Base-by-base conservation (phyloP, 805 yeast genomes). In the Wickerhamomyces subpelliculosus region DNA sequence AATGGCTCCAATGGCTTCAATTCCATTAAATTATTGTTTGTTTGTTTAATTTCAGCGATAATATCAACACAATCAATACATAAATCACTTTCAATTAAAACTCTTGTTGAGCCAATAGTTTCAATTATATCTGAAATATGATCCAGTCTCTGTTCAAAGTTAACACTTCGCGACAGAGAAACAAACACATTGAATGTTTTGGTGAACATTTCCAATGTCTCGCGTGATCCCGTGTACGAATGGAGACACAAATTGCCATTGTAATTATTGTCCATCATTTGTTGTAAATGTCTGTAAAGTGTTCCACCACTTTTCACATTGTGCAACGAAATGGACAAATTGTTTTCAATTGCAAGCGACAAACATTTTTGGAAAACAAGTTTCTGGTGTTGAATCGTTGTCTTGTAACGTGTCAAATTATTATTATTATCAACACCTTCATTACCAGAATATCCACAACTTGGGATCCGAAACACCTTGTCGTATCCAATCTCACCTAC, bases 401-500 rank as follows among this genome's bases (percentile, higher is more conserved):
- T 89, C 42, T 70, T 67, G 40, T 72, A 73, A n/a, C 64, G 67
- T 1, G 70, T 58, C 22, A 71, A 44, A 30, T 43, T 44, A 3
- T 43, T 46, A 25, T 40, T 43, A 44, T 40, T 39, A 17, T 44
- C 35, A 2, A 24, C 35, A 13, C 31, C 39, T 21, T 35, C 41
- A 41, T 65, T 61, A 3, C 80, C 80, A 40, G 62, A 64, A 51
- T 57, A 77, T 2, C 88, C 87, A 40, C 61, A 62, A 39, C 57
- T 49, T 3, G 94, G 95, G 4, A 89, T 57, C 27, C 84, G 59
- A 52, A 85, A 84, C 23, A 75, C 52, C 56, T 80, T 84, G 57
- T 90, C 98, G 3, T 93, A 61, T 0, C 98, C 98, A n/a, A 87
- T 71, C 50, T 90, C 98, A 1, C 98, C 98, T 9, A 90, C n/a